Conservation (phyloP, 768 basidiomycete genomes). For the Lactifluus piperatus region DNA sequence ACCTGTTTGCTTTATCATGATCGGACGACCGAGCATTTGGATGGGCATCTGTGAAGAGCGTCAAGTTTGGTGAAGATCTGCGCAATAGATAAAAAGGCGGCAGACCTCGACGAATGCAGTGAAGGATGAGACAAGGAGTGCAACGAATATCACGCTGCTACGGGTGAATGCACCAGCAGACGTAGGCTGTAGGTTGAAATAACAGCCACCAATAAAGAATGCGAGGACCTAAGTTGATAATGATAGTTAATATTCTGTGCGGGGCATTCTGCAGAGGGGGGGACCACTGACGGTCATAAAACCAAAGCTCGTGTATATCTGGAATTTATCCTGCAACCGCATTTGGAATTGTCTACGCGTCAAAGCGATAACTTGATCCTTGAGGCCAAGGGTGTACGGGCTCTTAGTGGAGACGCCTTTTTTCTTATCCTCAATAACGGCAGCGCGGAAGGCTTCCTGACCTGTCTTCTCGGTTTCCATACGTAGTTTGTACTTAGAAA, state of each 20-base stretch:
- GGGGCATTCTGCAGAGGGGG: slow-evolving; percentile 31
- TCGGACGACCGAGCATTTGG: slow-evolving; percentile 79
- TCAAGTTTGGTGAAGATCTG: slow-evolving; percentile 22
- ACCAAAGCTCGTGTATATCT: slow-evolving; percentile 60
- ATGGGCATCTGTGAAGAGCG: slow-evolving; percentile 48
- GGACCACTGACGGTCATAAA: slow-evolving; percentile 47
- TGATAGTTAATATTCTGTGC: neutral
- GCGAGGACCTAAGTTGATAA: slow-evolving; percentile 29
- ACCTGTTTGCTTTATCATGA: slow-evolving; percentile 55
- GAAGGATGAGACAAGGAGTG: slow-evolving; percentile 56
- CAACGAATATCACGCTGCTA: slow-evolving; percentile 70
- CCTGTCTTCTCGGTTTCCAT: slow-evolving; percentile 57
- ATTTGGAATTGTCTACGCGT: slow-evolving; percentile 66
- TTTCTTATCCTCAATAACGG: slow-evolving; percentile 72
- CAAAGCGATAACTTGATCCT: slow-evolving; percentile 64
- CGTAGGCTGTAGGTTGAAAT: slow-evolving; percentile 61
- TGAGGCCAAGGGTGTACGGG: slow-evolving; percentile 78
- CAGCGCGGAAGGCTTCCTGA: slow-evolving; percentile 68
- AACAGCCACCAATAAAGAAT: slow-evolving; percentile 65
- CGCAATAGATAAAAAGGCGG: neutral
- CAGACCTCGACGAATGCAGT: slow-evolving; percentile 64
- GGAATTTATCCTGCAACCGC: slow-evolving; percentile 69
- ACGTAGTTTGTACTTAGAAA: slow-evolving; percentile 45
- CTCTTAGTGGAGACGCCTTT: slow-evolving; percentile 68
- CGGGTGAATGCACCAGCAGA: slow-evolving; percentile 84